Evolutionary conservation across 2,329 filamentous ascomycete species (phyloP), one percentile per base, ranked within the genome.

Genomic region (Scytalidium sp.): DNA sequence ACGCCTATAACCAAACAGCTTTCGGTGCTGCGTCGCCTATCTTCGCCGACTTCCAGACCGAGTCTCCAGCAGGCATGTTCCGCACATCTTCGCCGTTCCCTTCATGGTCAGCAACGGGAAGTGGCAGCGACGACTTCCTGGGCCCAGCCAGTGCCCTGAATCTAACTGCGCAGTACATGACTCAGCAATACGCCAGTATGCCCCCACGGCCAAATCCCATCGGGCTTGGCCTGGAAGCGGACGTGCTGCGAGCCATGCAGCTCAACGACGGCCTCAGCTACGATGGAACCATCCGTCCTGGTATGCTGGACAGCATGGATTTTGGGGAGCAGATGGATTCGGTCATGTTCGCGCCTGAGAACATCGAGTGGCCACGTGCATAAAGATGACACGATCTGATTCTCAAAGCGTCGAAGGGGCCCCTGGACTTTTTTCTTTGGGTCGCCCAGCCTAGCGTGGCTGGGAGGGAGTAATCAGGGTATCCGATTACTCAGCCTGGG

Each of bases 81-180:
- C 48, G 56, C 29, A 58, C 54, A n/a, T 23, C 46, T 10, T 58
- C 60, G 2, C 57, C 60, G 1, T 61, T 59, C 40, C 48, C 55
- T 19, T 52, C 52, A 4, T 61, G 58, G 58, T 57, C 57, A 10
- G 21, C 23, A 10, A 36, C 32, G 11, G 32, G 32, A 4, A n/a
- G 11, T n/a, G 56, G 47, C 20, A 50, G 46, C 7, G 60, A 62
- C 44, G 60, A 61, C 3, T 62, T 58, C 36, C 53, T 63, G 8
- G 55, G 47, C 19, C 50, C 46, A 7, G 36, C 53, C 5, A 55
- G 59, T 19, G 46, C 52, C 15, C 51, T 62, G 7, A 57, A 60
- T 17, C 41, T 59, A 5, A 60, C 57, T 4, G 54, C 56, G 2
- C 49, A 58, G 9, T 61, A 56, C 50, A 56, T 63, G 51, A 41